These are phyloP conservation scores for Stephania yunnanensis DNA, from an alignment of 164 flowering plant species.

Conservation along the genomic window DNA sequence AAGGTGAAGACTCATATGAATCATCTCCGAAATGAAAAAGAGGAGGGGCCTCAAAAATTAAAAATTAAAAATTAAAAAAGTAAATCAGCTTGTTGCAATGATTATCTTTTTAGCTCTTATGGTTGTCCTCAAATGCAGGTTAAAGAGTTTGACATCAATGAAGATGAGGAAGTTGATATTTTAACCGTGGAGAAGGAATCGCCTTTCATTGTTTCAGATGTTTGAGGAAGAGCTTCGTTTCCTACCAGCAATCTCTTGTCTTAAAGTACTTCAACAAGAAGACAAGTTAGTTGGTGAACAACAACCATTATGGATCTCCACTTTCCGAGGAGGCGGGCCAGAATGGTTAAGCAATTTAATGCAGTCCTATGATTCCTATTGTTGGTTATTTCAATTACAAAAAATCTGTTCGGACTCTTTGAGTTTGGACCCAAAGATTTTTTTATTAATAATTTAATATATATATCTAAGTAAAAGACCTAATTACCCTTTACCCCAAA, in stretches of 20 bases:
- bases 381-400: too few species aligned
- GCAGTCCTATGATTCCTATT: constrained; percentile 22
- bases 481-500: too few species aligned
- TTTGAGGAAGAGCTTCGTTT: constrained; percentile 84
- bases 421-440: too few species aligned
- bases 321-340: constrained; percentile 66
- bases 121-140: constrained; percentile 21
- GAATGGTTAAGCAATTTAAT: constrained; percentile 49
- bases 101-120: too few species aligned
- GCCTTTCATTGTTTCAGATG: constrained; percentile 88
- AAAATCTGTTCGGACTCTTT: too few species aligned
- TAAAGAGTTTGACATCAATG: constrained; percentile 47
- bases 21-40: neutral
- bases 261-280: constrained; percentile 66
- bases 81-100: neutral
- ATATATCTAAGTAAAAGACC: too few species aligned
- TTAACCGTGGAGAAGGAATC: constrained; percentile 70
- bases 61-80: too few species aligned
- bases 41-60: neutral
- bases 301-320: constrained; percentile 67
- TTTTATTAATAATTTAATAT: too few species aligned
- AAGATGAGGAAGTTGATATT: constrained; percentile 89
- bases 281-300: constrained; percentile 59
- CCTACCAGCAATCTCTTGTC: constrained; percentile 78
- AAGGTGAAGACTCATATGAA: constrained; percentile 40